Percentiles rank a stretch among this genome's conserved stretches.
phyloP scores from a whole-genome alignment of 805 yeast genomes.

The Kuraishia borneana region DNA sequence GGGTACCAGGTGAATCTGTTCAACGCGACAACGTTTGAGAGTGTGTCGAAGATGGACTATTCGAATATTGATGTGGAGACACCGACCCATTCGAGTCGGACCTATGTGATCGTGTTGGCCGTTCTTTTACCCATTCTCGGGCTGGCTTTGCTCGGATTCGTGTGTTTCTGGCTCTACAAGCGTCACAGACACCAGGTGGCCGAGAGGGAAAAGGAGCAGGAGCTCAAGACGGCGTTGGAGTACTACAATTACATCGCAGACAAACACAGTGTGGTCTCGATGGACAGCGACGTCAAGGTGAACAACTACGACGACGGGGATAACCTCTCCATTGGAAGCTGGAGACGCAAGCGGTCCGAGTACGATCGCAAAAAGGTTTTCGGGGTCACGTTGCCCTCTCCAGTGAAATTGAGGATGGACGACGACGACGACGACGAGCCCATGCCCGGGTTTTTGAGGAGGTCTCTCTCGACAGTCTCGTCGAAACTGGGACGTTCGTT shows the following conservation, averaged over 20 bases:
- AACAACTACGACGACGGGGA: constrained; percentile 26
- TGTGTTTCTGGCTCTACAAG: constrained; percentile 16
- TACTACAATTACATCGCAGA: constrained; percentile 11
- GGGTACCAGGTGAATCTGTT: constrained; percentile 28
- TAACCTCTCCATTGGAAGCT: constrained; percentile 36
- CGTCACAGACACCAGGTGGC: constrained; percentile 14
- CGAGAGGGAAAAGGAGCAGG: constrained; percentile 16
- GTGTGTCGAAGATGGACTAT: constrained; percentile 20
- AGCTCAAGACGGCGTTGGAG: constrained; percentile 18
- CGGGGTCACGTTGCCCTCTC: not conserved
- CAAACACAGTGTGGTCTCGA: constrained; percentile 2
- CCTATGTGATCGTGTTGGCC: constrained; percentile 33
- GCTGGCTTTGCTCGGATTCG: constrained; percentile 20
- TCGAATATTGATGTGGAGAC: constrained; percentile 7
- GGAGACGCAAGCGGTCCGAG: constrained; percentile 39
- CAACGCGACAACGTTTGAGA: constrained; percentile 24
- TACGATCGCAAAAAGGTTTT: constrained; percentile 20
- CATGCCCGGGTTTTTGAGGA: constrained; percentile 7
- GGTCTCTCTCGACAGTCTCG: constrained; percentile 16
- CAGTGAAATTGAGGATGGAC: not conserved
- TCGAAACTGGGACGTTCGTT: constrained; percentile 15
- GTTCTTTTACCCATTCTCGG: constrained; percentile 30
- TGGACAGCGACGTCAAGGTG: constrained; percentile 12
- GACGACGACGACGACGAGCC: not conserved
- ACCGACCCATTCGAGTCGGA: constrained; percentile 10